Evolutionary conservation across 306 rosid species (phyloP).

Genomic region (Psophocarpus tetragonolobus): DNA sequence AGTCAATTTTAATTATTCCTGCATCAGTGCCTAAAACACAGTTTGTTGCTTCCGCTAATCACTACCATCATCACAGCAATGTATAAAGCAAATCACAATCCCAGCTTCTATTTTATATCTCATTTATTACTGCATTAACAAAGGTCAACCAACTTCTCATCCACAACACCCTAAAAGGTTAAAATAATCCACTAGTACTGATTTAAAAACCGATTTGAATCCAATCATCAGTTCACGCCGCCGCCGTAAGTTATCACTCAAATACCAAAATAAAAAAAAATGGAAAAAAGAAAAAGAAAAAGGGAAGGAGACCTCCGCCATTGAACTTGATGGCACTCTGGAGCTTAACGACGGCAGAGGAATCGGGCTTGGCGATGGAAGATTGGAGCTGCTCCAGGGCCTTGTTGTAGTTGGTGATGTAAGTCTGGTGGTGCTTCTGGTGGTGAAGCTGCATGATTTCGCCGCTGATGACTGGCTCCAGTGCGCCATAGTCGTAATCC

Average conservation of each 20-base stretch:
- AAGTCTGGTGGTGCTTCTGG: conserved; percentile 91
- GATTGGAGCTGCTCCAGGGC: conserved; percentile 85
- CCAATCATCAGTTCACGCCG: neutral
- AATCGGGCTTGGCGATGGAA: conserved; percentile 60
- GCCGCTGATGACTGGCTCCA: conserved; percentile 85
- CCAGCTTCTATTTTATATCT: neutral
- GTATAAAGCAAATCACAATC: neutral
- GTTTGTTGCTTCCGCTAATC: neutral
- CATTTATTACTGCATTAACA: neutral
- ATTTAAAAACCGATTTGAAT: conserved; percentile 6
- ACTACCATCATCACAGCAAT: neutral
- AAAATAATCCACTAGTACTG: neutral
- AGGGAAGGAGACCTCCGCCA: conserved; percentile 59
- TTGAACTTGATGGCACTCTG: conserved; percentile 88
- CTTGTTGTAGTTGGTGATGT: conserved; percentile 88
- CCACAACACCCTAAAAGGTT: conserved; percentile 19
- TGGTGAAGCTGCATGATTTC: conserved; percentile 94
- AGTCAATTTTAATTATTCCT: neutral
- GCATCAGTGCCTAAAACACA: neutral
- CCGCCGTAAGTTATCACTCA: neutral
- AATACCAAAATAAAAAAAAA: neutral
- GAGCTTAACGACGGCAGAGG: conserved; percentile 59
- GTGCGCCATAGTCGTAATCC: conserved; percentile 78
- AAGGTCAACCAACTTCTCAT: conserved; percentile 6
- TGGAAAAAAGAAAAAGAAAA: neutral